phyloP scores from a whole-genome alignment of 2,329 filamentous ascomycete species.

The Colletotrichum horii region DNA sequence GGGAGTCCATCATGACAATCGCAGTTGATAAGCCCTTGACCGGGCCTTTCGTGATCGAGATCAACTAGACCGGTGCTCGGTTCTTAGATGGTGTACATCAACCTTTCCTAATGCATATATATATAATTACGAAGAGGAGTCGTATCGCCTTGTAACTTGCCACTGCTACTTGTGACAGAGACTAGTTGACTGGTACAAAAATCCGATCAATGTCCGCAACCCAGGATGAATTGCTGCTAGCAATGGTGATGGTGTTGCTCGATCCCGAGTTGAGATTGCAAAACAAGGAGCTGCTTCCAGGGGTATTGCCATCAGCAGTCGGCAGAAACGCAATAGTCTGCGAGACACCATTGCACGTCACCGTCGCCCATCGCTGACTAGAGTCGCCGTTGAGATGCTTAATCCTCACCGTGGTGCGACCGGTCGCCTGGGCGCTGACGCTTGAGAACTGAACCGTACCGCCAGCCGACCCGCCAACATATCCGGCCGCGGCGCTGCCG shows the following conservation, averaged over 20 bases:
- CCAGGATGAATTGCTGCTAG: slow-evolving; percentile 39
- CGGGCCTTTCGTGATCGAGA: slow-evolving; percentile 15
- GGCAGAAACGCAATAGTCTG: slow-evolving; percentile 62
- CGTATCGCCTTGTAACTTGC: not conserved
- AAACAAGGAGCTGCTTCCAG: slow-evolving; percentile 51
- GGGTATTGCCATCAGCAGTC: slow-evolving; percentile 43
- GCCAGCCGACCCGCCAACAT: slow-evolving; percentile 53
- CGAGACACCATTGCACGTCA: slow-evolving; percentile 59
- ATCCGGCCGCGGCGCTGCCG: slow-evolving; percentile 54
- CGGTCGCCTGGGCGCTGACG: slow-evolving; percentile 48
- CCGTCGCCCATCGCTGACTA: slow-evolving; percentile 55
- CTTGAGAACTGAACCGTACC: slow-evolving; percentile 52
- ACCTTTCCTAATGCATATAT: not conserved
- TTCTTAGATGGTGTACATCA: not conserved
- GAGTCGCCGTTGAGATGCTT: slow-evolving; percentile 62
- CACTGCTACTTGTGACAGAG: not conserved
- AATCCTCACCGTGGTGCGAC: slow-evolving; percentile 57
- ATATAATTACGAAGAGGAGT: not conserved
- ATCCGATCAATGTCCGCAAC: slow-evolving; percentile 60
- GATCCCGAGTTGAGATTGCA: slow-evolving; percentile 51
- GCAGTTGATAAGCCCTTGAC: slow-evolving; percentile 27
- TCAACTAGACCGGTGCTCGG: not conserved
- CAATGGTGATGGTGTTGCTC: slow-evolving; percentile 54
- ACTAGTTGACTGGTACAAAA: slow-evolving; percentile 49
- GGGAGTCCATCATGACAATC: slow-evolving; percentile 18